Conservation (phyloP, 345 rosid species). For the Rhodomyrtus tomentosa region DNA sequence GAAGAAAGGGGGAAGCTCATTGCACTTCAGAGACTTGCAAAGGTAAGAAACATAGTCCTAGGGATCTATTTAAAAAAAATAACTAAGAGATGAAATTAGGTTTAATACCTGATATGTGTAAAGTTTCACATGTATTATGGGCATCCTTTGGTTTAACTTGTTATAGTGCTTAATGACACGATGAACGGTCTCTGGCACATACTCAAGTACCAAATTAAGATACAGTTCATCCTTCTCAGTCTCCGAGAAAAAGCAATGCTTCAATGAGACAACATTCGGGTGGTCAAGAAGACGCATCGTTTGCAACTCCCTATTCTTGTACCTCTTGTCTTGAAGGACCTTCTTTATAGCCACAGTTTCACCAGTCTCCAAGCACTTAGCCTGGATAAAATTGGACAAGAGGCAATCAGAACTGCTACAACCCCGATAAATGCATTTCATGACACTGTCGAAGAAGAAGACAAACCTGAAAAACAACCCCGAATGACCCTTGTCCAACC, state of each 20-base stretch:
- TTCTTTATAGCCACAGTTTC: slow-evolving; percentile 98
- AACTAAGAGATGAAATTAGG: neutral
- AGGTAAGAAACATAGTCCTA: neutral
- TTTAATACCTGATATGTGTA: slow-evolving; percentile 75
- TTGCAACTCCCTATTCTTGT: slow-evolving; percentile 96
- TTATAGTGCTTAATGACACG: slow-evolving; percentile 88
- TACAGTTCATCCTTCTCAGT: slow-evolving; percentile 93
- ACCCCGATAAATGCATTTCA: neutral
- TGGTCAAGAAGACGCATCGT: slow-evolving; percentile 98
- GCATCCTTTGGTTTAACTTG: slow-evolving; percentile 88
- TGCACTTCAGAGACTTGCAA: neutral
- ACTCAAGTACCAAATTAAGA: slow-evolving; percentile 94
- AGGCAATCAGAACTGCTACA: neutral
- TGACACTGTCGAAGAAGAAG: neutral
- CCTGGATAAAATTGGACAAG: slow-evolving; percentile 21
- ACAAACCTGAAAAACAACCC: slow-evolving; percentile 90
- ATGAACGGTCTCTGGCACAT: slow-evolving; percentile 90
- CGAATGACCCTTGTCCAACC: slow-evolving; percentile 96
- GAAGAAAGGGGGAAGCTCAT: neutral
- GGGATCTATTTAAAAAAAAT: neutral
- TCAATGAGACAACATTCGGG: slow-evolving; percentile 74
- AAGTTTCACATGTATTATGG: slow-evolving; percentile 80
- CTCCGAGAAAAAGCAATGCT: slow-evolving; percentile 97
- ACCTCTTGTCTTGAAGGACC: slow-evolving; percentile 93
- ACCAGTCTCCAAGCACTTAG: slow-evolving; percentile 91